Percentiles rank a stretch among this genome's conserved stretches.
These are phyloP conservation scores for Hypseocharis bilobata DNA, from an alignment of 441 rosid genomes.

Conservation along the genomic window DNA sequence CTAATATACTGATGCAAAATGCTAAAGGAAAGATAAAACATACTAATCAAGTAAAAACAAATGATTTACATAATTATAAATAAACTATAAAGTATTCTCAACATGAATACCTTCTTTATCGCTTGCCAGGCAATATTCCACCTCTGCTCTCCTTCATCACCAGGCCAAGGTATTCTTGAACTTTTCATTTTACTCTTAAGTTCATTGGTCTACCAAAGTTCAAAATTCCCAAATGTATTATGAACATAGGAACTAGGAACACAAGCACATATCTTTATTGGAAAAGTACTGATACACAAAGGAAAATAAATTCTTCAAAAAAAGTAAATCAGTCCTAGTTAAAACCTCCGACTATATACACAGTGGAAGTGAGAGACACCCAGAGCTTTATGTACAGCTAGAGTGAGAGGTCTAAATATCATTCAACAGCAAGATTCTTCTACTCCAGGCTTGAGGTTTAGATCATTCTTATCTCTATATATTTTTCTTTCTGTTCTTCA, in stretches of 20 bases:
- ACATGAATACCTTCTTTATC: slow-evolving; percentile 49
- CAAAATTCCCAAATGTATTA: slow-evolving; percentile 16
- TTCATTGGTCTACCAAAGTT: slow-evolving; percentile 43
- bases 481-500: background rate
- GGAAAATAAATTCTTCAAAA: background rate
- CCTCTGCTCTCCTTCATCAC: slow-evolving; percentile 47
- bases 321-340: background rate
- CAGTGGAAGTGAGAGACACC: background rate
- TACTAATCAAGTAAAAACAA: background rate
- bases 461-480: background rate
- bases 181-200: slow-evolving; percentile 51
- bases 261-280: background rate
- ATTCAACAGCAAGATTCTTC: background rate
- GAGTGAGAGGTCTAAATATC: background rate
- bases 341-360: background rate
- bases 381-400: background rate
- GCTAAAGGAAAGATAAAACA: background rate
- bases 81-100: background rate
- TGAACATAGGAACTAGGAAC: background rate
- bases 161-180: slow-evolving; percentile 53
- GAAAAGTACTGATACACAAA: background rate
- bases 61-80: background rate
- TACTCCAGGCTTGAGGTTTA: background rate
- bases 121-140: slow-evolving; percentile 72
- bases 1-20: background rate